Base-by-base conservation (phyloP, 257 asterid species). In the Mentha longifolia region DNA sequence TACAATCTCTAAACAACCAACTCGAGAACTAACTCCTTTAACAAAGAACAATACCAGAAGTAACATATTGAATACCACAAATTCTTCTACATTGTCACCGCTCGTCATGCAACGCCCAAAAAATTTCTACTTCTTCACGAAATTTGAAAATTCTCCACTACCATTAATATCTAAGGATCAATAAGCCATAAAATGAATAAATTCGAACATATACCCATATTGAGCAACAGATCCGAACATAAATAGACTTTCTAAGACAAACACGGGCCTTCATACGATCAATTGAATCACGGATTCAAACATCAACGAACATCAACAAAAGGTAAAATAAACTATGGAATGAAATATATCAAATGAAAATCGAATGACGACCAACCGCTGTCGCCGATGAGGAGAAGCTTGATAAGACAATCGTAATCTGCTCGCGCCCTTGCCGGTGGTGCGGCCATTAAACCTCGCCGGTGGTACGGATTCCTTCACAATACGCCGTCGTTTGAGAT, bases 351-450 rank as follows among this genome's bases (percentile, higher is more conserved):
- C 7, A 28, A 22, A 70, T 13, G 70, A 71, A 65, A n/a, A 47
- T 57, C 19, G 31, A 42, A 61, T 28, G 51, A 52, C 42, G 72
- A 62, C 74, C 9, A 70, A 85, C 87, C 88, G 80, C 91, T 85
- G 72, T 85, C 91, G 67, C 88, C 88, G 85, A 85, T 85, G 82
- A 85, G 85, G 77, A 85, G 91, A 77, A 81, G 91, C 81, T 85
- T 85, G 81, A 85, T 85, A 75, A 83, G 88, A 65, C 77, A 77
- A 79, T 85, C 90, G 67, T 85, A 85, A 83, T 85, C 90, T 17
- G 90, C 88, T 68, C 90, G 84, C 61, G 88, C 88, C 83, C 90
- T 82, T 63, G 86, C 87, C 70, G 87, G 87, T 80, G 88, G 76
- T 78, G 79, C 86, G 73, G 90, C 90, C 88, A 86, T 82, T 74